These are phyloP conservation scores for Ceratocystis cacaofunesta DNA, from an alignment of 2,329 filamentous ascomycete species.

Conservation along the genomic window DNA sequence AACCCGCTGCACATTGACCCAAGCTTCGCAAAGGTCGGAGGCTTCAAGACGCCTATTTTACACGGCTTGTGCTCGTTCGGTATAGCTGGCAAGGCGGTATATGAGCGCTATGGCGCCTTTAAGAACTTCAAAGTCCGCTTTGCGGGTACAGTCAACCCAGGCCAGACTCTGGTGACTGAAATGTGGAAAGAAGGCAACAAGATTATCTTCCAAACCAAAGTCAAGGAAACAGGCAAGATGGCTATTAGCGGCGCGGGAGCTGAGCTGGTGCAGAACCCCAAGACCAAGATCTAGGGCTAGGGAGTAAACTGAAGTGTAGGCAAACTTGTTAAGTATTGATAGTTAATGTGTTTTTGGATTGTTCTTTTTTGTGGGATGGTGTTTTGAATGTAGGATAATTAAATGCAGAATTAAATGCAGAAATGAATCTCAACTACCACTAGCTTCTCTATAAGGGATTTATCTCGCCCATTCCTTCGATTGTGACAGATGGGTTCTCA, in stretches of 20 bases:
- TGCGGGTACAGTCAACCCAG: slow-evolving; percentile 69
- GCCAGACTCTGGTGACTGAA: slow-evolving; percentile 81
- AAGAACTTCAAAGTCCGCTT: slow-evolving; percentile 91
- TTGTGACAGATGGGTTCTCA: too few species aligned
- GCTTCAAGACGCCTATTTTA: slow-evolving; percentile 86
- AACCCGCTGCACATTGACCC: slow-evolving; percentile 97
- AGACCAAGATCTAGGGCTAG: slow-evolving; percentile 13
- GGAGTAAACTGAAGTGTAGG: not conserved
- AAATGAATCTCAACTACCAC: not conserved
- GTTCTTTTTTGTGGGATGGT: not conserved
- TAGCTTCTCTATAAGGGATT: not conserved
- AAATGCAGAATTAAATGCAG: not conserved
- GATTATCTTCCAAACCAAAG: slow-evolving; percentile 72
- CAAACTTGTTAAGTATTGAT: not conserved
- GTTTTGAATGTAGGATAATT: not conserved
- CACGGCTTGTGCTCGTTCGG: slow-evolving; percentile 96
- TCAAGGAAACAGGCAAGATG: slow-evolving; percentile 85
- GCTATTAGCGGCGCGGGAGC: slow-evolving; percentile 69
- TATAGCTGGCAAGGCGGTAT: slow-evolving; percentile 77
- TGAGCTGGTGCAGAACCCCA: slow-evolving; percentile 41
- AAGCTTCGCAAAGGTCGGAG: slow-evolving; percentile 82
- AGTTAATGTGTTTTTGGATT: not conserved
- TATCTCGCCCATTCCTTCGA: too few species aligned
- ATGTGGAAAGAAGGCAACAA: slow-evolving; percentile 81
- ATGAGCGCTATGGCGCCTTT: slow-evolving; percentile 66